Evolutionary conservation across 2,329 filamentous ascomycete genomes (phyloP).

Genomic region (Trichoderma atrobrunneum): DNA sequence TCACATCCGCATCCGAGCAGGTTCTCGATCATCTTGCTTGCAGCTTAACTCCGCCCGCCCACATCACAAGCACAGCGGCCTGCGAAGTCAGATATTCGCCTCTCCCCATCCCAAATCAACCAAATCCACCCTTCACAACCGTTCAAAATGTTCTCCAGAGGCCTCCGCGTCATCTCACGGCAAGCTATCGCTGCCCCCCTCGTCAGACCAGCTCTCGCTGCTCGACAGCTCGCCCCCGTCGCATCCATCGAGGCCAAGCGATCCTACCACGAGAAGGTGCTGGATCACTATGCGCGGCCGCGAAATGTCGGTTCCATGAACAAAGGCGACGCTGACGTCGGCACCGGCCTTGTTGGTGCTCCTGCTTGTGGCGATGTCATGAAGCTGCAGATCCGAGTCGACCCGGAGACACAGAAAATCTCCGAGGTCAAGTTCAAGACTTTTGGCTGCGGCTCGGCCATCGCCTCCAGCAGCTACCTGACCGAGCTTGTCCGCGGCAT

Average conservation of each 20-base stretch:
- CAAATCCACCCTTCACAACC: neutral
- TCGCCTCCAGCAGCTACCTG: conserved; percentile 90
- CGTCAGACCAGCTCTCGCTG: conserved; percentile 34
- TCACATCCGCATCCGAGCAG: neutral
- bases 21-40: neutral
- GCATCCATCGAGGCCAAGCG: conserved; percentile 41
- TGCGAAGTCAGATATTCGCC: neutral
- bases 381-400: conserved; percentile 78
- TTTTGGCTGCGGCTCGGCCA: conserved; percentile 90
- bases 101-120: neutral
- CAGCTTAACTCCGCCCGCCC: neutral
- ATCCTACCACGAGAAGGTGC: conserved; percentile 53
- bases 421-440: conserved; percentile 98
- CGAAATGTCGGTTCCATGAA: conserved; percentile 57
- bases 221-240: conserved; percentile 42
- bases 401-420: conserved; percentile 83
- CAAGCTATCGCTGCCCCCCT: conserved; percentile 42
- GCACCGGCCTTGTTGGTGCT: conserved; percentile 86
- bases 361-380: conserved; percentile 89
- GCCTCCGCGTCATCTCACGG: conserved; percentile 43
- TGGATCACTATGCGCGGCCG: conserved; percentile 51
- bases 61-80: neutral
- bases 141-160: conserved; percentile 45
- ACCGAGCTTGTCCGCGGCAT: conserved; percentile 94
- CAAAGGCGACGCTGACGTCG: conserved; percentile 79